Evolutionary conservation across 73 alveolate species (phyloP), one percentile per base, ranked within the genome.

Genomic region (Uronychia setigera): DNA sequence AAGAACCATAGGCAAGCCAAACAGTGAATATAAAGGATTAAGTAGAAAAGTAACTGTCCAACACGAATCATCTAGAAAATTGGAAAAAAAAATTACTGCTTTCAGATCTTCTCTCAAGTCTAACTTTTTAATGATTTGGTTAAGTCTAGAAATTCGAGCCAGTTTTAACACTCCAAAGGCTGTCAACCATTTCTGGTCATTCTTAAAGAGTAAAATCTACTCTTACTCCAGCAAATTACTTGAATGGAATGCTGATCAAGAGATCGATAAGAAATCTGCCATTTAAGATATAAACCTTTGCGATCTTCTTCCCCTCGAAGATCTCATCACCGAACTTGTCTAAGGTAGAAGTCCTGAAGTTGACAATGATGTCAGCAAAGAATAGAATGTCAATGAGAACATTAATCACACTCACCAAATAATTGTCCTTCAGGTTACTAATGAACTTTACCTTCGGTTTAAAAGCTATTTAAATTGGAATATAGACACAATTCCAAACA

Each of bases 391-490:
- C 95, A 26, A 90, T 84, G 28, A 30, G 5, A 19, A 46, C n/a
- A 5, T 46, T 19, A 46, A 46, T 11, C n/a, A 19, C 67, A 46
- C 19, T 5, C 5, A 46, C n/a, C 5, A 19, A 19, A 5, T 19
- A 5, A 46, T 46, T 46, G 5, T 46, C 67, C 67, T 46, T 46
- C n/a, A n/a, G n/a, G 5, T 5, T 11, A 11, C n/a, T 11, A 19
- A 19, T 5, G 19, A 5, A 5, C 5, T 5, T 19, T 46, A 77
- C 88, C 34, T 32, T 59, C 32, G 93, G 92, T 9, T 1, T 28
- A 35, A 79, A 90, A 58, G 93, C 80, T 26, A 85, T 77, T 30
- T 76, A 83, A 67, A 90, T 76, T 0, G 95, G 95, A 32, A 90
- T 86, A 30, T 27, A 78, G 79, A 86, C 75, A 93, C 93, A 84